A percentile compares a stretch with the other conserved stretches of the same genome.
phyloP scores from a whole-genome alignment of 75 land plant species.

The Isoetes taiwanensis region DNA sequence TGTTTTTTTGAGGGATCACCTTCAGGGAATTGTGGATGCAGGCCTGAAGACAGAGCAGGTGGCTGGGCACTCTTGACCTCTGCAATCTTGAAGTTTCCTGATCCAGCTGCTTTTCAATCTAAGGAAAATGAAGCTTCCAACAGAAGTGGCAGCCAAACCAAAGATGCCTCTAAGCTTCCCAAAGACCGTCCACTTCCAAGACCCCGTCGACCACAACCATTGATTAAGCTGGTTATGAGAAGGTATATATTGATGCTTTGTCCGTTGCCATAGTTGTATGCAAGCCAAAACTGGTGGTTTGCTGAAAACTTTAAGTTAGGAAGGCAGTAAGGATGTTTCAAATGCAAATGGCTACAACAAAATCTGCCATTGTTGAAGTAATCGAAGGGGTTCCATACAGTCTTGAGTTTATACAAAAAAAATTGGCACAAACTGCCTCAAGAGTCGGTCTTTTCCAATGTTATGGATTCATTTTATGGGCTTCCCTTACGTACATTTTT shows the following conservation, averaged over 20 bases:
- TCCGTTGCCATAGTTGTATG: background rate
- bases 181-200: slow-evolving; percentile 56
- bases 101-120: slow-evolving; percentile 53
- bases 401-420: too few species aligned
- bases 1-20: background rate
- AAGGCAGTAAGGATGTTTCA: too few species aligned
- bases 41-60: slow-evolving; percentile 88
- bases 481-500: too few species aligned
- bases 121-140: slow-evolving; percentile 11
- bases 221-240: slow-evolving; percentile 91
- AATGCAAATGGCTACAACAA: too few species aligned
- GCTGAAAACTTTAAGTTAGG: too few species aligned
- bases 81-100: slow-evolving; percentile 89
- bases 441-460: too few species aligned
- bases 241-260: slow-evolving; percentile 30
- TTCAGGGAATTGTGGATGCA: slow-evolving; percentile 13
- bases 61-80: slow-evolving; percentile 75
- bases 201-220: slow-evolving; percentile 79
- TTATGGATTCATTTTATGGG: too few species aligned
- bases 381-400: too few species aligned
- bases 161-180: slow-evolving; percentile 36
- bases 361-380: too few species aligned
- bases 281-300: too few species aligned
- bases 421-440: too few species aligned
- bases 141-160: too few species aligned